Evolutionary conservation across 176 grass and related monocot genomes (phyloP), one percentile per base, ranked within the genome.

Genomic region (Themeda triandra): DNA sequence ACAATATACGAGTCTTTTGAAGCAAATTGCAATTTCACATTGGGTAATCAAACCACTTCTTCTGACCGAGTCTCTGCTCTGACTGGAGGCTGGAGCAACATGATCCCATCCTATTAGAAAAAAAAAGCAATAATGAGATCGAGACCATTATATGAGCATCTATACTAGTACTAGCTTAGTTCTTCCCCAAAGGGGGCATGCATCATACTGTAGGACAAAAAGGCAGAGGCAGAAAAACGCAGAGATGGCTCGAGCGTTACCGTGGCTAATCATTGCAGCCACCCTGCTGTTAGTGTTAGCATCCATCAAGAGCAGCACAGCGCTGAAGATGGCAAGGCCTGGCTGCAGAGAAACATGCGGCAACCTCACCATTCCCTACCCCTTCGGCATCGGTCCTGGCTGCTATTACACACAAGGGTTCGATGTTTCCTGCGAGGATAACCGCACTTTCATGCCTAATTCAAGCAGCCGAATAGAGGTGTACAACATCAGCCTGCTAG

Each of bases 331-430:
- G 67, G 66, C 75, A 1, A 88, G 33, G 33, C 86, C 75, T 35
- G 81, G 81, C 3, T 88, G 87, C 75, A 53, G 7, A 73, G 81
- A 84, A 59, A 73, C 67, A 66, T 78, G 87, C 2, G 75, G 75
- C 35, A 13, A 79, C 44, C 75, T 84, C 42, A 79, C 42, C 24
- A 84, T 79, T 31, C 66, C 81, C 15, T 88, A 88, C 54, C 86
- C 86, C 67, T 88, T 88, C 6, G 81, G 86, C 75, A 84, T 88
- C 66, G 67, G 87, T 58, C 9, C 36, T 8, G 87, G 58, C 32
- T 88, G 87, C 76, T 89, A n/a, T 19, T n/a, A 75, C 37, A 23
- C 0, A 21, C 14, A 13, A 48, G 87, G 82, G 4, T 89, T 89
- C 0, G 82, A 80, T 4, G 60, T 84, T 75, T 89, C 87, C 33